Conservation (phyloP, 2,329 filamentous ascomycete species). For the Cladosporium sp. region DNA sequence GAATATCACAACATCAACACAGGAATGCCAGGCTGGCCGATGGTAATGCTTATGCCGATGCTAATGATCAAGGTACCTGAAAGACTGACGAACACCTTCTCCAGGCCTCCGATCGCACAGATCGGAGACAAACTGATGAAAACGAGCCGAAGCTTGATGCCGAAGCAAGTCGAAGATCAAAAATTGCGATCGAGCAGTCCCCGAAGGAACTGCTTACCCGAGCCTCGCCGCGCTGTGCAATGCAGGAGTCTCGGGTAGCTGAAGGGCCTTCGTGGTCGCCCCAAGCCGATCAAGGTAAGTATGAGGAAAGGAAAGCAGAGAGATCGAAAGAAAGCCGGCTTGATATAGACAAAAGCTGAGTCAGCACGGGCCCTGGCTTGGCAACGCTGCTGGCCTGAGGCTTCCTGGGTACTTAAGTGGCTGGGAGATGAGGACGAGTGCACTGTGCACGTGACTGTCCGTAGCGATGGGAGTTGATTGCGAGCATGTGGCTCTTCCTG, state of each 20-base stretch:
- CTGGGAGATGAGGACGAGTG: too few relatives aligned
- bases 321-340: background rate
- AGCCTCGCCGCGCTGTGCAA: constrained; percentile 17
- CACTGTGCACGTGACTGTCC: too few relatives aligned
- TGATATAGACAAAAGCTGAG: too few relatives aligned
- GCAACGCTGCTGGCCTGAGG: too few relatives aligned
- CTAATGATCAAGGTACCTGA: too few relatives aligned
- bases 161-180: constrained; percentile 14
- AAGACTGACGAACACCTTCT: constrained; percentile 11
- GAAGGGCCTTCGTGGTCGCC: constrained; percentile 10
- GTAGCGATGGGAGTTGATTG: too few relatives aligned
- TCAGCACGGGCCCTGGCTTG: too few relatives aligned
- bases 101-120: constrained; percentile 1
- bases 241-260: constrained; percentile 3
- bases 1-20: background rate
- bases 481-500: too few relatives aligned
- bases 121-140: constrained; percentile 16
- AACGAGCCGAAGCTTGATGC: background rate
- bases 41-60: too few relatives aligned
- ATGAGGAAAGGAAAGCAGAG: background rate
- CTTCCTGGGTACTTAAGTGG: too few relatives aligned
- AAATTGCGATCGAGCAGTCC: constrained; percentile 16
- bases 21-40: background rate
- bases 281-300: constrained; percentile 8
- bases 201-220: constrained; percentile 15